Evolutionary conservation across 1,139 yeast genomes (phyloP), one percentile per base, ranked within the genome.

Genomic region (Saccharomyces hybrid): DNA sequence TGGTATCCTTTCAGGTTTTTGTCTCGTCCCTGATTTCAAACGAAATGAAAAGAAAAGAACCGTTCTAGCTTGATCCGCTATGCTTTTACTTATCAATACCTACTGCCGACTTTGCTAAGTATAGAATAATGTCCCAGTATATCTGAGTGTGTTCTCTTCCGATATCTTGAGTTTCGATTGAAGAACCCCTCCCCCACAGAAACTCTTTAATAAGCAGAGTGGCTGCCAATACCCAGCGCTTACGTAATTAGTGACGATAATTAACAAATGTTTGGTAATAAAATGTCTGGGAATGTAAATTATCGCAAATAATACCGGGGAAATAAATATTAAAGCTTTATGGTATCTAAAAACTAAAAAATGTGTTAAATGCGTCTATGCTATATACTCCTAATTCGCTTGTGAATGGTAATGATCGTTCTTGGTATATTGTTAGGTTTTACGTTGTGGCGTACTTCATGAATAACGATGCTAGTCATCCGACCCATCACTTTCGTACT

Each of bases 401-500:
- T 32, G 38, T 32, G n/a, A 32, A 32, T 32, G 4, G 38, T 32
- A 32, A 4, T 32, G 14, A 13, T 13, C 23, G 23, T 14, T 6
- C 38, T 1, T 32, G 38, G 14, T 32, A 32, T 32, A 6, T 1
- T 13, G 14, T 32, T 32, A 32, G 4, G 34, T 31, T 20, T 20
- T 20, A 29, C 32, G 32, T 20, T 20, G 23, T 20, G 23, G 23
- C 4, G 23, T 20, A 3, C 4, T 20, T 20, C 23, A 20, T 51
- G 32, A 41, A 47, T 48, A 42, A 25, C 4, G 50, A 23, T n/a
- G 2, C 55, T 61, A 70, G 51, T 66, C 70, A 48, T 68, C 71
- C 14, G 69, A 65, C 46, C 66, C 72, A 51, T 84, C 90, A 55
- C 78, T 77, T 46, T 82, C 88, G 56, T 84, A 85, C 48, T 84